Conservation (phyloP, 23 red algal species). For the Chondrus crispus region DNA sequence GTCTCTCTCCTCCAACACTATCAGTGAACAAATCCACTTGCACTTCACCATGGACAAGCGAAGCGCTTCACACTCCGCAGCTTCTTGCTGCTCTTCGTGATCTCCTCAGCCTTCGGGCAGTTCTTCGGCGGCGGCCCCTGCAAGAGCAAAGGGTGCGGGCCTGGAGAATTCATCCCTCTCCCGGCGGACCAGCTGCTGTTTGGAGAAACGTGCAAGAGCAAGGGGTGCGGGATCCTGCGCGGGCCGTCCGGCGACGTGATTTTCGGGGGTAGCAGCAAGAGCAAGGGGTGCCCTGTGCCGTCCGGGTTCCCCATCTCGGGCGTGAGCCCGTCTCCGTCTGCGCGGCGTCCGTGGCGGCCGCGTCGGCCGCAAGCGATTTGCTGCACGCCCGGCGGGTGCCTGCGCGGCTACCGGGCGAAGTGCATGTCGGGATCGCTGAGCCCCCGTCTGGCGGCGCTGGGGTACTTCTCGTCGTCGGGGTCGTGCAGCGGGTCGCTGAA, state of each 20-base stretch:
- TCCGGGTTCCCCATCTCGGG: background rate
- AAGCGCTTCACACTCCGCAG: too few relatives aligned
- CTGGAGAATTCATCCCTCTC: background rate
- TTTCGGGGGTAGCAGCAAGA: conserved; percentile 20
- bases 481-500: background rate
- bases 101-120: too few relatives aligned
- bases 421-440: background rate
- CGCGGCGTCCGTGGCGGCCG: background rate
- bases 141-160: conserved; percentile 27
- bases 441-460: background rate
- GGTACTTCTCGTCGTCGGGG: conserved; percentile 3
- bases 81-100: too few relatives aligned
- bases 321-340: background rate
- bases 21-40: too few relatives aligned
- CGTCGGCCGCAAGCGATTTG: too few relatives aligned
- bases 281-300: conserved; percentile 12
- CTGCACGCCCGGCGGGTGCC: conserved; percentile 14
- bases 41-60: too few relatives aligned
- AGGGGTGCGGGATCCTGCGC: conserved; percentile 2
- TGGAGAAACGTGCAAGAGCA: conserved; percentile 9
- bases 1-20: too few relatives aligned
- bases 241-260: conserved; percentile 1
- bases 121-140: conserved; percentile 18
- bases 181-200: conserved; percentile 6
- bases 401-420: conserved; percentile 13